Evolutionary conservation across 805 yeast genomes (phyloP), one percentile per base, ranked within the genome.

Genomic region (Teunomyces atbi): DNA sequence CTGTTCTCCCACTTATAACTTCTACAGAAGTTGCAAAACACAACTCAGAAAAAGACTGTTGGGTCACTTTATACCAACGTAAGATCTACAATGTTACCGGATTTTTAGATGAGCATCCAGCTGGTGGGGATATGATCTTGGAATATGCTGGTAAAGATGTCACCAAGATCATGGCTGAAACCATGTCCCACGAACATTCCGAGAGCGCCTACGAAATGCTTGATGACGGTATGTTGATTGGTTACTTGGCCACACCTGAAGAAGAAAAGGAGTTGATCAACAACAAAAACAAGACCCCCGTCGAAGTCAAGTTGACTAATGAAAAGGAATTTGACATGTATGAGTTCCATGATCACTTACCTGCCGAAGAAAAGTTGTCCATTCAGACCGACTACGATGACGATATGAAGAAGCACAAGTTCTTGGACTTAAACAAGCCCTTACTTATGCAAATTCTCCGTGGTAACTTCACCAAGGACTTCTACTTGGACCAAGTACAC

Each of bases 401-500:
- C 36, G 99, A 94, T 69, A 81, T 69, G 54, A 71, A 76, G 54
- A 84, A 82, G 53, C 96, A 94, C 73, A 78, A 86, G 63, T 94
- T 94, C 65, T 73, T 94, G 57, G 98, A 94, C 65, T 78, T 94
- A 60, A 82, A 77, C 56, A 82, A 81, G 63, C 96, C 99, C 1
- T 73, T 94, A 56, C 69, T 94, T 36, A 60, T 80, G 66, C 99
- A 94, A 72, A 88, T 94, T 39, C 68, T 89, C 46, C 74, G 79
- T 50, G 82, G 90, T 35, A 76, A 78, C 29, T 94, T 90, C 75
- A 62, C 86, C 35, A 92, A 88, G 63, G 95, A 89, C 36, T 92
- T 94, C 60, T 94, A 94, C 66, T 75, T 94, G 61, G 96, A 90
- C 63, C 97, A 94, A 69, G 94, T 94, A 36, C 99, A 94, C 67